Evolutionary conservation across 225 moss, liverwort and hornwort genomes (phyloP).

Genomic region (Marchantia paleacea): DNA sequence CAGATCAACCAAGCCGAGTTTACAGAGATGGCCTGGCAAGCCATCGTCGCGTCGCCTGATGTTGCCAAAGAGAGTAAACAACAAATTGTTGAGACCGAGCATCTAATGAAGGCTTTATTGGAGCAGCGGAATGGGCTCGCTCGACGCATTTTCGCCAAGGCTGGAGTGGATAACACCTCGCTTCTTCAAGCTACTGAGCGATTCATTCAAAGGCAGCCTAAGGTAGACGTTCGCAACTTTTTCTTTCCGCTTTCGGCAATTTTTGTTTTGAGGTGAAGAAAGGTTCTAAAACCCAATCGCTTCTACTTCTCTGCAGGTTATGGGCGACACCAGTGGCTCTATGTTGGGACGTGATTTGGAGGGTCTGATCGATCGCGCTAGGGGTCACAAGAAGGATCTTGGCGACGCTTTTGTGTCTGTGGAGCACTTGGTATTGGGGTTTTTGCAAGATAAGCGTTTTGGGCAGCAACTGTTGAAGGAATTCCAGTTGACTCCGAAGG

Average conservation of each 20-base stretch:
- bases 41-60: constrained; percentile 81
- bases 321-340: constrained; percentile 86
- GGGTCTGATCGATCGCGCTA: constrained; percentile 72
- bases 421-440: constrained; percentile 84
- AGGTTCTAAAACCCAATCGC: not conserved
- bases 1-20: constrained; percentile 96
- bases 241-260: not conserved
- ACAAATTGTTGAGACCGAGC: constrained; percentile 95
- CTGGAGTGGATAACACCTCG: constrained; percentile 91
- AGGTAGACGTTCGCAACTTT: constrained; percentile 32
- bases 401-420: constrained; percentile 91
- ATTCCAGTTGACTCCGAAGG: constrained; percentile 60
- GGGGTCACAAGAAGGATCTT: constrained; percentile 67
- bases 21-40: constrained; percentile 97
- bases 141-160: constrained; percentile 87
- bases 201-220: constrained; percentile 82
- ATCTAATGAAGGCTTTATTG: constrained; percentile 90
- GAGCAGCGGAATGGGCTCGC: constrained; percentile 97
- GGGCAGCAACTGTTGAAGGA: constrained; percentile 90
- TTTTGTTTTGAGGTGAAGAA: not conserved
- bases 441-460: constrained; percentile 76
- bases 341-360: constrained; percentile 95
- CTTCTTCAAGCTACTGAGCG: constrained; percentile 88
- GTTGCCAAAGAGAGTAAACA: constrained; percentile 98
- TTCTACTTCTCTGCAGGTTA: constrained; percentile 40